A percentile compares a stretch with the other conserved stretches of the same genome.
These are phyloP conservation scores for Amanita muscaria DNA, from an alignment of 768 basidiomycete genomes.

Conservation along the genomic window DNA sequence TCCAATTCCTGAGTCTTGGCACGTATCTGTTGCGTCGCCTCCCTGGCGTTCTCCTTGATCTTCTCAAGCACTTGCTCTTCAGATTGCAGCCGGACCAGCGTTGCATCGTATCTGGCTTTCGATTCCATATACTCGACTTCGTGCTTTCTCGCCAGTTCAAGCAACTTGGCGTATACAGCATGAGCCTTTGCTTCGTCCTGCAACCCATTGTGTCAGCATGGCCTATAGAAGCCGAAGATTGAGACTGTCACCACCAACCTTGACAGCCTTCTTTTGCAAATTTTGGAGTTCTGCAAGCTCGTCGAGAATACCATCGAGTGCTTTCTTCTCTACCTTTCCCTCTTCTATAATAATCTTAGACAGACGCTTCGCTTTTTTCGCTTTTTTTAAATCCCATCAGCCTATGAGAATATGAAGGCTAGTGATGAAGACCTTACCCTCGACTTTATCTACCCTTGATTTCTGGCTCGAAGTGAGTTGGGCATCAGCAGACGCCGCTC, in stretches of 20 bases:
- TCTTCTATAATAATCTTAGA: slow-evolving; percentile 52
- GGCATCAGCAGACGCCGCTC: slow-evolving; percentile 40
- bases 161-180: slow-evolving; percentile 40
- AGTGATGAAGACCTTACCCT: slow-evolving; percentile 34
- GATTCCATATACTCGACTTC: slow-evolving; percentile 54
- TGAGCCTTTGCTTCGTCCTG: slow-evolving; percentile 55
- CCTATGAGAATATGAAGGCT: neutral
- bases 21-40: slow-evolving; percentile 52
- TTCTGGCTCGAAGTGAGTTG: slow-evolving; percentile 42
- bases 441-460: slow-evolving; percentile 39
- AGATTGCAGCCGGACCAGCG: slow-evolving; percentile 36
- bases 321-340: slow-evolving; percentile 56
- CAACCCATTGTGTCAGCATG: neutral
- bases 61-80: slow-evolving; percentile 42
- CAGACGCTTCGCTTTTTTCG: neutral
- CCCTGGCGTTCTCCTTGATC: slow-evolving; percentile 42
- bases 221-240: neutral
- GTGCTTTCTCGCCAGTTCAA: slow-evolving; percentile 51
- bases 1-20: slow-evolving; percentile 73
- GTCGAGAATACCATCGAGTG: slow-evolving; percentile 49
- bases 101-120: slow-evolving; percentile 48
- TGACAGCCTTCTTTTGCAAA: slow-evolving; percentile 59
- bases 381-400: neutral
- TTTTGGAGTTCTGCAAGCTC: slow-evolving; percentile 62
- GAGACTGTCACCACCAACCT: slow-evolving; percentile 26